phyloP scores from a whole-genome alignment of 371 early-diverging fungal species.

The Lichtheimia ramosa region DNA sequence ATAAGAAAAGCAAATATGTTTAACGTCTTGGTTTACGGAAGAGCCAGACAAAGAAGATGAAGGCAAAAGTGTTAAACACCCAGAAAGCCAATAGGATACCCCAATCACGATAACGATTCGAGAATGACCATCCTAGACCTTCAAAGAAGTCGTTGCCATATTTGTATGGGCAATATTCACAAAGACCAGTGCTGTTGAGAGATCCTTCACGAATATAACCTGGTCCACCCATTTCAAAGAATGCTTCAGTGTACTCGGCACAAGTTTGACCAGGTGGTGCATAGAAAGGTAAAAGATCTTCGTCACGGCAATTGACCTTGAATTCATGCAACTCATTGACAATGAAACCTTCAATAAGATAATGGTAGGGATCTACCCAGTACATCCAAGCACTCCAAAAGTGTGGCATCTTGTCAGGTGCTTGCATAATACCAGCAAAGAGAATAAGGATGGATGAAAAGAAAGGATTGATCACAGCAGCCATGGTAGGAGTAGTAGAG shows the following conservation, averaged over 20 bases:
- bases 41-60: constrained; percentile 49
- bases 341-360: constrained; percentile 75
- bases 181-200: constrained; percentile 47
- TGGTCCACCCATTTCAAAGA: constrained; percentile 39
- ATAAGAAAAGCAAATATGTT: not conserved
- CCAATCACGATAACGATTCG: constrained; percentile 64
- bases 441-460: constrained; percentile 69
- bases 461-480: constrained; percentile 74
- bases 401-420: constrained; percentile 61
- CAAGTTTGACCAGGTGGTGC: constrained; percentile 68
- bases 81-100: constrained; percentile 65
- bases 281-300: constrained; percentile 50
- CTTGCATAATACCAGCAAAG: constrained; percentile 76
- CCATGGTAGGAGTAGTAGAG: constrained; percentile 62
- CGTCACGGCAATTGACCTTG: constrained; percentile 47
- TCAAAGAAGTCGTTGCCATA: constrained; percentile 62
- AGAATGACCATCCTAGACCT: constrained; percentile 61
- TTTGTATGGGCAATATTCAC: constrained; percentile 68
- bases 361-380: constrained; percentile 67
- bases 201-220: constrained; percentile 59
- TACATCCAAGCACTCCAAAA: constrained; percentile 85
- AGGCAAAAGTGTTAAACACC: constrained; percentile 56
- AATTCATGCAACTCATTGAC: constrained; percentile 67
- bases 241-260: constrained; percentile 58
- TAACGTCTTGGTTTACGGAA: constrained; percentile 47